Conservation (phyloP, 2,329 filamentous ascomycete genomes). For the Pestalotiopsis sp. region DNA sequence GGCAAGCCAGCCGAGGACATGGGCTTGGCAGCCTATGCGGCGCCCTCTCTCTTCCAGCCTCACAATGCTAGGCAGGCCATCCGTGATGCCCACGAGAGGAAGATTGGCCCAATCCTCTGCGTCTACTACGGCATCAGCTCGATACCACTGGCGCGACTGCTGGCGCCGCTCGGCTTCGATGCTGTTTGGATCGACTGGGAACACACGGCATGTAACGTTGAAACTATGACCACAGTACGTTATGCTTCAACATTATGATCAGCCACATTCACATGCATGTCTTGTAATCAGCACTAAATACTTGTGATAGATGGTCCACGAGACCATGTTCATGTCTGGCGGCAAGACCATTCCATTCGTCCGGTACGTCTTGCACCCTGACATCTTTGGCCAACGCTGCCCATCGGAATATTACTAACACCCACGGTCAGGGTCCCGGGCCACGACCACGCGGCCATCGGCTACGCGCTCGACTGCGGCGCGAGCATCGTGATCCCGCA, state of each 20-base stretch:
- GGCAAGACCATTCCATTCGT: constrained; percentile 48
- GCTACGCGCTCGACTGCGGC: constrained; percentile 50
- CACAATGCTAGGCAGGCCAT: constrained; percentile 46
- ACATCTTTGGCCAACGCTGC: background rate
- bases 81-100: constrained; percentile 46
- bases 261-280: background rate
- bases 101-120: constrained; percentile 44
- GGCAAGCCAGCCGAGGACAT: constrained; percentile 6
- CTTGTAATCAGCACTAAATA: background rate
- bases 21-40: constrained; percentile 45
- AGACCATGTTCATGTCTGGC: constrained; percentile 47
- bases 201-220: constrained; percentile 45
- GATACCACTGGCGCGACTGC: constrained; percentile 40
- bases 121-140: constrained; percentile 44
- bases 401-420: background rate
- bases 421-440: constrained; percentile 37
- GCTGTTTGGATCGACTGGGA: constrained; percentile 51
- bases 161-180: constrained; percentile 46
- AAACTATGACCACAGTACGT: constrained; percentile 42
- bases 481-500: constrained; percentile 50
- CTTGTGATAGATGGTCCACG: constrained; percentile 43
- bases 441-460: constrained; percentile 49
- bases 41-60: constrained; percentile 48
- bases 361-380: constrained; percentile 28
- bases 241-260: background rate